Percentiles rank a stretch among this genome's conserved stretches.
Evolutionary conservation across 306 rosid species (phyloP).

Genomic region (Rosa chinensis): DNA sequence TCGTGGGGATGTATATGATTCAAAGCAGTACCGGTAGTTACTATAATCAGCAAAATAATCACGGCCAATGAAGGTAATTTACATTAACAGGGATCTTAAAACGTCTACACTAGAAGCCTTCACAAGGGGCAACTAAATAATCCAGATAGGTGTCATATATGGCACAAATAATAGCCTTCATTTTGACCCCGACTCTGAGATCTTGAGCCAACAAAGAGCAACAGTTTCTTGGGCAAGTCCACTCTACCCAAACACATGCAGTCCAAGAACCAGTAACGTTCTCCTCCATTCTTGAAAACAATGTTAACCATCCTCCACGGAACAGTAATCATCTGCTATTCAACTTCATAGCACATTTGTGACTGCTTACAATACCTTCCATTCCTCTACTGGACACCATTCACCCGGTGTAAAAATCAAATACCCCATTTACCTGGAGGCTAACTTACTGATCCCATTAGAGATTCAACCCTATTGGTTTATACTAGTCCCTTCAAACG

Average conservation of each 20-base stretch:
- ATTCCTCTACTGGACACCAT: not conserved
- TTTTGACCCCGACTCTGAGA: too few species aligned
- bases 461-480: not conserved
- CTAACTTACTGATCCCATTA: not conserved
- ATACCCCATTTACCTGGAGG: not conserved
- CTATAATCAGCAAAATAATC: not conserved
- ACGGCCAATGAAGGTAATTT: not conserved
- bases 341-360: not conserved
- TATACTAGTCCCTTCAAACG: not conserved
- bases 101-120: not conserved
- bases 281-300: too few species aligned
- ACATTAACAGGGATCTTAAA: not conserved
- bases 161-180: too few species aligned
- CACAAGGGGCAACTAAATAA: not conserved
- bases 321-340: not conserved
- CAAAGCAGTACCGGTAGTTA: not conserved
- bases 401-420: not conserved
- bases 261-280: too few species aligned
- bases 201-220: too few species aligned
- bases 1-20: not conserved
- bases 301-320: too few species aligned
- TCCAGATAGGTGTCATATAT: too few species aligned
- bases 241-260: too few species aligned
- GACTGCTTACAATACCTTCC: not conserved
- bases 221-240: too few species aligned